These are phyloP conservation scores for Alternaria gansuensis DNA, from an alignment of 2,329 filamentous ascomycete genomes.

Conservation along the genomic window DNA sequence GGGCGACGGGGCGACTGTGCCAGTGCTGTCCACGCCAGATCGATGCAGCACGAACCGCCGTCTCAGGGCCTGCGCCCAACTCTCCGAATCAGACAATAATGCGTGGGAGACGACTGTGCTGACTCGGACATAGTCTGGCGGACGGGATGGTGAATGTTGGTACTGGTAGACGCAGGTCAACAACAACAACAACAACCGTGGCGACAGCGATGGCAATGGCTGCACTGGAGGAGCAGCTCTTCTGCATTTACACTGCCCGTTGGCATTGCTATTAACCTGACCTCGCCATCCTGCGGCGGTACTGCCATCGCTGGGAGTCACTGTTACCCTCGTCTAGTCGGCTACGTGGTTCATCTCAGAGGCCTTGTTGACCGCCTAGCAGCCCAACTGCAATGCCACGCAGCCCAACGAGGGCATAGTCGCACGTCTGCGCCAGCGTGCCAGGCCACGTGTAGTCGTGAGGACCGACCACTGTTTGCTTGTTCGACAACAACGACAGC, in stretches of 20 bases:
- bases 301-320: conserved; percentile 7
- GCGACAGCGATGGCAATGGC: not conserved
- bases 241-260: conserved; percentile 20
- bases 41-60: not conserved
- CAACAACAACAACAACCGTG: conserved; percentile 9
- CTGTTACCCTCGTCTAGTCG: conserved; percentile 9
- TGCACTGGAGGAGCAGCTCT: conserved; percentile 11
- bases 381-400: conserved; percentile 28
- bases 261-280: conserved; percentile 19
- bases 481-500: conserved; percentile 3
- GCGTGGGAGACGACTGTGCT: conserved; percentile 34
- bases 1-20: not conserved
- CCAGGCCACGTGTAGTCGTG: conserved; percentile 32
- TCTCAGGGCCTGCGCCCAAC: conserved; percentile 43
- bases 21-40: not conserved
- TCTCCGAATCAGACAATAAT: conserved; percentile 49
- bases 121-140: conserved; percentile 48
- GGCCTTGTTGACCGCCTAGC: conserved; percentile 26
- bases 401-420: conserved; percentile 31
- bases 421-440: conserved; percentile 7
- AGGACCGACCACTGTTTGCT: conserved; percentile 6
- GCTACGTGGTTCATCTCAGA: conserved; percentile 34
- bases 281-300: conserved; percentile 5
- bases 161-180: conserved; percentile 2
- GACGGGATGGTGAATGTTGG: conserved; percentile 20